phyloP scores from a whole-genome alignment of 2,329 filamentous ascomycete species.

The Chrysosporium queenslandicum region DNA sequence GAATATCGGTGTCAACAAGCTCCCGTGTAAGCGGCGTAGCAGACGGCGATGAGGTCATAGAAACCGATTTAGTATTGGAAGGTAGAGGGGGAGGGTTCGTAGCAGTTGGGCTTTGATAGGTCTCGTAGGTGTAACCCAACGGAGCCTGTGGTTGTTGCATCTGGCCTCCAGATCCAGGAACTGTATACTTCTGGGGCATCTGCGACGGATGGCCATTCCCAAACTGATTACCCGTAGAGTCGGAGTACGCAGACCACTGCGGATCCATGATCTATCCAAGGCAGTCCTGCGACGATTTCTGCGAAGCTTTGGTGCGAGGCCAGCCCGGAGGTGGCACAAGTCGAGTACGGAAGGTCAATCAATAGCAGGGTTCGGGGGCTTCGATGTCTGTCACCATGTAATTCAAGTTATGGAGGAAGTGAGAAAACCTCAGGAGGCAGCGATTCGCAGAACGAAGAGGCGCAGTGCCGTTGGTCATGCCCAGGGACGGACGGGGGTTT shows the following conservation, averaged over 20 bases:
- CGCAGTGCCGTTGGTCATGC: neutral
- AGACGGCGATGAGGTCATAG: slow-evolving; percentile 51
- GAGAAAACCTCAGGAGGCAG: neutral
- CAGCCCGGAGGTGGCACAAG: slow-evolving; percentile 1
- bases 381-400: slow-evolving; percentile 1
- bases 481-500: neutral
- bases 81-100: slow-evolving; percentile 28
- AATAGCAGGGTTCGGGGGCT: neutral
- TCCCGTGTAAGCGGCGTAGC: slow-evolving; percentile 54
- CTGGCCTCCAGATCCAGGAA: slow-evolving; percentile 21
- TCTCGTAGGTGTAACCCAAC: slow-evolving; percentile 56
- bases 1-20: slow-evolving; percentile 59
- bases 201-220: slow-evolving; percentile 47
- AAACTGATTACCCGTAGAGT: slow-evolving; percentile 54
- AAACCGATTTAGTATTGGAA: slow-evolving; percentile 35
- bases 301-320: neutral
- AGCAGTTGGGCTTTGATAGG: slow-evolving; percentile 46
- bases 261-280: slow-evolving; percentile 41
- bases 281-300: neutral
- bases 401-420: neutral
- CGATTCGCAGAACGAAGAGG: neutral
- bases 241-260: slow-evolving; percentile 59
- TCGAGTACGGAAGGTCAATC: neutral
- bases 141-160: slow-evolving; percentile 43
- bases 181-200: slow-evolving; percentile 40